A percentile compares a stretch with the other conserved stretches of the same genome.
These are phyloP conservation scores for Aspergillaceae sp. DNA, from an alignment of 2,329 filamentous ascomycete genomes.

Conservation along the genomic window DNA sequence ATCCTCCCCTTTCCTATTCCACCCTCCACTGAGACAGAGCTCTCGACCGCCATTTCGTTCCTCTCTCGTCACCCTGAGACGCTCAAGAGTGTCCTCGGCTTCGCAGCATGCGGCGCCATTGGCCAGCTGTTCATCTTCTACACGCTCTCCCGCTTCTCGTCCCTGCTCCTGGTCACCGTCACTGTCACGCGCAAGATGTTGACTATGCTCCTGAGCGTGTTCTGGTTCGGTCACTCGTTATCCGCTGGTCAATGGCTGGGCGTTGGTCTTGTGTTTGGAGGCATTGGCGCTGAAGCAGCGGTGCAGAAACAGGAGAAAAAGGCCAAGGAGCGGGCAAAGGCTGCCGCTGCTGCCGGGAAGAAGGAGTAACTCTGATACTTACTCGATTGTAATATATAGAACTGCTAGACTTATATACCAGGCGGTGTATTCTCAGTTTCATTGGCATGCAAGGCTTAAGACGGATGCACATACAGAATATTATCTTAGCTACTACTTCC, in stretches of 20 bases:
- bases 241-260: slow-evolving; percentile 88
- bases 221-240: slow-evolving; percentile 86
- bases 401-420: no score
- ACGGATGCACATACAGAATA: no score
- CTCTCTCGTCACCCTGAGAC: slow-evolving; percentile 71
- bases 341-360: slow-evolving; percentile 28
- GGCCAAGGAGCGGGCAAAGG: slow-evolving; percentile 62
- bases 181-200: slow-evolving; percentile 98
- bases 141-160: slow-evolving; percentile 85
- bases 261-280: slow-evolving; percentile 86
- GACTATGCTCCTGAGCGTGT: slow-evolving; percentile 93
- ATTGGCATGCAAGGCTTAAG: no score
- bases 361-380: slow-evolving; percentile 13
- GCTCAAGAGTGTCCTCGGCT: slow-evolving; percentile 79
- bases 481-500: slow-evolving; percentile 37
- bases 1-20: slow-evolving; percentile 55
- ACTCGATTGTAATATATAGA: neutral
- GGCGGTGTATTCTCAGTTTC: no score
- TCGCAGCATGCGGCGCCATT: slow-evolving; percentile 80
- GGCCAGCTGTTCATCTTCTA: slow-evolving; percentile 98
- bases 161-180: slow-evolving; percentile 84
- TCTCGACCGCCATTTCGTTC: slow-evolving; percentile 71
- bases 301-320: slow-evolving; percentile 77
- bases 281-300: slow-evolving; percentile 80
- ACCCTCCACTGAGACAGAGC: slow-evolving; percentile 59